phyloP scores from a whole-genome alignment of 352 stramenopile genomes.

The Peronosclerospora sorghi region DNA sequence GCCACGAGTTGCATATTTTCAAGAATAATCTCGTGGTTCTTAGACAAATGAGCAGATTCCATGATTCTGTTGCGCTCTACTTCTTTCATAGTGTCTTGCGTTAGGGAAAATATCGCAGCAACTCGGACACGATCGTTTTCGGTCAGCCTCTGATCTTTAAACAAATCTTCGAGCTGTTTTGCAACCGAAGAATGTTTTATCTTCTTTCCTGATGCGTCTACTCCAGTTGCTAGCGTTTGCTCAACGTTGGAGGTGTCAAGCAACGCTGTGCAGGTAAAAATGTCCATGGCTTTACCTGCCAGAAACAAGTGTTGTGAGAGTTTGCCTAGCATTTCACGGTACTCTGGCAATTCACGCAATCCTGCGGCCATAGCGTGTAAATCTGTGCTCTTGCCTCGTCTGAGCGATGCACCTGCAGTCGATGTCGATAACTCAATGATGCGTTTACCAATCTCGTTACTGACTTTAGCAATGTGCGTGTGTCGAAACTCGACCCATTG shows the following conservation, averaged over 20 bases:
- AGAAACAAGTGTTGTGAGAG: constrained; percentile 92
- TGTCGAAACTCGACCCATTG: constrained; percentile 94
- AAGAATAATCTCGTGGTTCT: constrained; percentile 48
- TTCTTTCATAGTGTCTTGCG: constrained; percentile 84
- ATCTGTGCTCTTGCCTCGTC: constrained; percentile 75
- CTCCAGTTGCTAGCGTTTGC: constrained; percentile 90
- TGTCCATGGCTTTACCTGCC: constrained; percentile 89
- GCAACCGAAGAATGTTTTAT: constrained; percentile 77
- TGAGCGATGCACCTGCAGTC: constrained; percentile 68
- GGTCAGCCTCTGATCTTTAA: constrained; percentile 70
- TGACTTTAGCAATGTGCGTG: constrained; percentile 91
- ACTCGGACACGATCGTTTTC: constrained; percentile 85
- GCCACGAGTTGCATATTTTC: constrained; percentile 58
- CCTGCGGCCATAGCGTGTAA: constrained; percentile 88
- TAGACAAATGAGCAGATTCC: constrained; percentile 66
- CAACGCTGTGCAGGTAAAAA: constrained; percentile 82
- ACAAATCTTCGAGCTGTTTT: constrained; percentile 82
- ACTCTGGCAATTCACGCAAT: constrained; percentile 90
- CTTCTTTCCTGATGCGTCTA: constrained; percentile 88
- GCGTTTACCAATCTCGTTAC: constrained; percentile 63
- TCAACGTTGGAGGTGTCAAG: constrained; percentile 90
- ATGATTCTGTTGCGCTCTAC: constrained; percentile 82
- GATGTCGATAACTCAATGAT: constrained; percentile 69
- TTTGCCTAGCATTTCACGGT: constrained; percentile 90
- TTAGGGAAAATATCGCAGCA: constrained; percentile 88